Evolutionary conservation across 2,329 filamentous ascomycete genomes (phyloP), one percentile per base, ranked within the genome.

Genomic region (Magnaporthiopsis poae): DNA sequence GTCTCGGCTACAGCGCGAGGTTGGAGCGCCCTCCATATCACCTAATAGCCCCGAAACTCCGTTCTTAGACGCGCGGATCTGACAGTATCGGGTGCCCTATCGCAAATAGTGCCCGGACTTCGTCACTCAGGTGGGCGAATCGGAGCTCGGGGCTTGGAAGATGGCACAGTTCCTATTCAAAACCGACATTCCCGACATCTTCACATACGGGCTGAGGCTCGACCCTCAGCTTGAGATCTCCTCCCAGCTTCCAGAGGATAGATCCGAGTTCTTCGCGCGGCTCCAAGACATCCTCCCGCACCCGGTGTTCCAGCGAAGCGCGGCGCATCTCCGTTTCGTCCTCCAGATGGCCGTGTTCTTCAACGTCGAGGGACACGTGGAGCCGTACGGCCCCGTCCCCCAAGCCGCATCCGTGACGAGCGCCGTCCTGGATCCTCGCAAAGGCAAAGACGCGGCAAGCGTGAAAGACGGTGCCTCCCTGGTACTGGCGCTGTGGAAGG

Each of bases 401-500:
- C n/a, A 36, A 12, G 36, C 25, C 27, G 18, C 62, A 3, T 29
- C 27, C 5, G 62, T 31, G 12, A 21, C 5, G 5, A 18, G 31
- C n/a, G 27, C 39, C 25, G 21, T 63, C 15, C 11, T 29, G 12
- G 25, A 31, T 12, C 13, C 52, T 27, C 62, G 39, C 25, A 46
- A 13, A 33, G 46, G 25, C 52, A 63, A 25, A 31, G 36, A 31
- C 25, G 62, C 25, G 52, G 52, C 13, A 4, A n/a, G 5, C 8
- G 3, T 15, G 25, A 63, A 31, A 1, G 62, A 63, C 11, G 62
- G 52, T 8, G 36, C 36, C 25, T 35, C 62, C 3, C n/a, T 63
- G 62, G 62, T 39, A n/a, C 39, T 63, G 39, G 62, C 62, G 12
- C 18, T 63, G 8, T 63, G 62, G 62, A 52, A 56, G 52, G 62